Percentiles rank a stretch among this genome's conserved stretches.
Evolutionary conservation across 208 protist species (phyloP).

Genomic region (Trypanosoma theileri): DNA sequence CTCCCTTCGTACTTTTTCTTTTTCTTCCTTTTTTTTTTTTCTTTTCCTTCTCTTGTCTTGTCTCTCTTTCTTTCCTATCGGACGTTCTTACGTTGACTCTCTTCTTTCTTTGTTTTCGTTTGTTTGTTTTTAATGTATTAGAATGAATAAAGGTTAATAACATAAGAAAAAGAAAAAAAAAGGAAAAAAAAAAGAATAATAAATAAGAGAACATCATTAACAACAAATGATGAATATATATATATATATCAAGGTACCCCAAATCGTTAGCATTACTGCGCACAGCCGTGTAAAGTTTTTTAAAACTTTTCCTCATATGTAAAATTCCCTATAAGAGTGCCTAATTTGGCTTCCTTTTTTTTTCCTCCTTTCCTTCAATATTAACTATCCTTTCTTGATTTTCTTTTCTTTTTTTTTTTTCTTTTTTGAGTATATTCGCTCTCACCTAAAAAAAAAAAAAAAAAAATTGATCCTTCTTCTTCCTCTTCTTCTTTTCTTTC

Average conservation of each 20-base stretch:
- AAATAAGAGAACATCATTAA: too few relatives aligned
- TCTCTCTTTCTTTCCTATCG: slow-evolving; percentile 2
- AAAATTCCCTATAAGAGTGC: neutral
- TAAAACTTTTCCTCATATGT: slow-evolving; percentile 12
- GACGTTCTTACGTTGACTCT: slow-evolving; percentile 1
- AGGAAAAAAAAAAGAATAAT: too few relatives aligned
- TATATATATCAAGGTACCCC: neutral
- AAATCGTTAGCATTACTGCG: slow-evolving; percentile 1
- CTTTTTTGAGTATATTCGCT: slow-evolving; percentile 5
- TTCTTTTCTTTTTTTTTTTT: slow-evolving; percentile 10
- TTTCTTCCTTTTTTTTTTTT: slow-evolving; percentile 17
- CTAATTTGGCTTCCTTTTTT: too few relatives aligned
- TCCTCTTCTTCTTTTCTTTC: too few relatives aligned
- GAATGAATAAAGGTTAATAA: slow-evolving; percentile 25
- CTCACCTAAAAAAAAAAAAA: neutral
- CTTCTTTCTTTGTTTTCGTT: slow-evolving; percentile 16
- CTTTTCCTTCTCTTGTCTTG: slow-evolving; percentile 13
- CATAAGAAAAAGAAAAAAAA: neutral
- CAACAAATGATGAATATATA: neutral
- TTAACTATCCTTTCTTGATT: too few relatives aligned
- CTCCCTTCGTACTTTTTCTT: neutral
- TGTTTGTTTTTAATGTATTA: slow-evolving; percentile 10
- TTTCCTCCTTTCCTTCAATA: too few relatives aligned
- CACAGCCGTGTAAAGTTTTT: too few relatives aligned
- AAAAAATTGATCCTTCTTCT: neutral